Conservation (phyloP, 768 basidiomycete genomes). For the Lentinula edodes region DNA sequence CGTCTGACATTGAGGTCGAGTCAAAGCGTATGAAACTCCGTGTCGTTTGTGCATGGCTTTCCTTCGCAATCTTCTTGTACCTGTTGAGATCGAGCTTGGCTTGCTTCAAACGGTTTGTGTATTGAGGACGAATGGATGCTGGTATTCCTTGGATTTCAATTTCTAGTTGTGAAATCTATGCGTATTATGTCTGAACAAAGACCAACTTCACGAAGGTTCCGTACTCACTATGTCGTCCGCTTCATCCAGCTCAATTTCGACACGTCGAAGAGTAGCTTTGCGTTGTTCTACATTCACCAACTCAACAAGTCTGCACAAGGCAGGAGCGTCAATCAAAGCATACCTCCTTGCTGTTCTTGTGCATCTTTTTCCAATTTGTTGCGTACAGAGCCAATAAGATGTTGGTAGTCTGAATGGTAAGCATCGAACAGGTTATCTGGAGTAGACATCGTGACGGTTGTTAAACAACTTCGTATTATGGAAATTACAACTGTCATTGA, state of each 20-base stretch:
- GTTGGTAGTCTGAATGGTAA: slow-evolving; percentile 81
- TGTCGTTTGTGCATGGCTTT: slow-evolving; percentile 57
- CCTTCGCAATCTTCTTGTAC: slow-evolving; percentile 75
- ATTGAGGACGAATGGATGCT: slow-evolving; percentile 68
- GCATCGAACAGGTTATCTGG: slow-evolving; percentile 69
- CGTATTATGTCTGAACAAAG: not conserved
- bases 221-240: slow-evolving; percentile 84
- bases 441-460: slow-evolving; percentile 26
- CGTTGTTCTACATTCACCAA: slow-evolving; percentile 55
- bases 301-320: not conserved
- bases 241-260: slow-evolving; percentile 89
- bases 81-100: slow-evolving; percentile 67
- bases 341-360: slow-evolving; percentile 65
- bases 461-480: not conserved
- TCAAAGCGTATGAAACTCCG: slow-evolving; percentile 53
- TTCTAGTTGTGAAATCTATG: slow-evolving; percentile 89
- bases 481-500: not conserved
- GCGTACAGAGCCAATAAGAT: slow-evolving; percentile 59
- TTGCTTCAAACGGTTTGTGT: slow-evolving; percentile 59
- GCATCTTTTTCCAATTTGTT: slow-evolving; percentile 74
- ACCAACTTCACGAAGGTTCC: not conserved
- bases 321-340: not conserved
- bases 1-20: slow-evolving; percentile 44
- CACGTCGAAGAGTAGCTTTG: slow-evolving; percentile 71
- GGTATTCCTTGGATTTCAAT: slow-evolving; percentile 89